Evolutionary conservation across 1,284 basidiomycete species (phyloP), one percentile per base, ranked within the genome.

Genomic region (Phellopilus nigrolimitatus): DNA sequence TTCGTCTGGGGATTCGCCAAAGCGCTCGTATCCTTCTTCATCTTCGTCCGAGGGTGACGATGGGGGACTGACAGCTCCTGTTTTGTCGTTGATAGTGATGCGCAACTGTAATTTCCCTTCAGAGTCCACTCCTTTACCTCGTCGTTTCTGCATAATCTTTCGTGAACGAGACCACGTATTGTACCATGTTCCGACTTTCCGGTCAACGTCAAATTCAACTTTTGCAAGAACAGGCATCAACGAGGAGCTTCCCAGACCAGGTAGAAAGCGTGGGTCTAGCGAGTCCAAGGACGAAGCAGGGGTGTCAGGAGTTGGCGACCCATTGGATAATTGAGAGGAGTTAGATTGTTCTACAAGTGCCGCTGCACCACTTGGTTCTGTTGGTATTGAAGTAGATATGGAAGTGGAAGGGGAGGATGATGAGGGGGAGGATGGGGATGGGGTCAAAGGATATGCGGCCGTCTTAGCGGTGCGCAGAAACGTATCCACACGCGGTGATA

Each of bases 181-280:
- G 59, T 85, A 93, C 90, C 91, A 93, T n/a, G 71, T 70, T 8
- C 50, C 54, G 8, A 86, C 88, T 45, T 75, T 71, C 40, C 72
- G 72, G 63, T 92, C 89, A 58, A 93, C 86, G 61, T 92, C 88
- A 59, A 93, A 92, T 65, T 93, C 90, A 15, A 93, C 79, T 68
- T 91, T 92, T 47, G 90, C 91, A 25, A 93, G 74, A 53, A 93
- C 82, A 10, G 88, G 88, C 47, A 90, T 80, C 38, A 88, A 67
- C 24, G 84, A 79, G 45, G 75, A 64, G 13, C 81, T 80, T 53
- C 67, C 64, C 41, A 88, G 69, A 4, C 86, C 85, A 13, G 83
- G 80, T n/a, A 87, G 71, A 52, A 80, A 73, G 47, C 85, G 66
- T 28, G 74, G 72, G 44, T 75, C 71, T 25, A 71, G 71, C 43